These are phyloP conservation scores for Rhodamnia argentea DNA, from an alignment of 345 rosid species.

Conservation along the genomic window DNA sequence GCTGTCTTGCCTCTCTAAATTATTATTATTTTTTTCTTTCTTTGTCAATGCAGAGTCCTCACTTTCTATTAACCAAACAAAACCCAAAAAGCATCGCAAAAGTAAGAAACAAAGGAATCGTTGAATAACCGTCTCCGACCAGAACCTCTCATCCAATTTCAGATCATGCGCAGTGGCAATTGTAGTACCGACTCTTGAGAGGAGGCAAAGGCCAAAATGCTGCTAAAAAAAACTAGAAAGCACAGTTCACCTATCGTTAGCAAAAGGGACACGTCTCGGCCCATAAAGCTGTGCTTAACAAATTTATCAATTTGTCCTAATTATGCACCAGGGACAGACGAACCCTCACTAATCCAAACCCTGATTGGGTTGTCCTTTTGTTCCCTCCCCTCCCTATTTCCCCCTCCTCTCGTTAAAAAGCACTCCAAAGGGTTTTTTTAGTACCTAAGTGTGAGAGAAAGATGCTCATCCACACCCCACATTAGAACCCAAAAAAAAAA, in stretches of 20 bases:
- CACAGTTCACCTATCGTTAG: not conserved
- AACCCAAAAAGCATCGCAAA: not conserved
- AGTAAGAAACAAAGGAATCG: not conserved
- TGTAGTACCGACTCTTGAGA: not conserved
- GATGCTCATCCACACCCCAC: slow-evolving; percentile 32
- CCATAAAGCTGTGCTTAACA: slow-evolving; percentile 29
- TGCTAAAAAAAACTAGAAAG: no score
- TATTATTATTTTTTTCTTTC: not conserved
- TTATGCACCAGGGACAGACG: slow-evolving; percentile 20
- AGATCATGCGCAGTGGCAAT: not conserved
- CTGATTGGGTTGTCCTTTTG: slow-evolving; percentile 40
- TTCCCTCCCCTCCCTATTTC: not conserved
- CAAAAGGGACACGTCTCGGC: slow-evolving; percentile 37
- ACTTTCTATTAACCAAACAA: not conserved
- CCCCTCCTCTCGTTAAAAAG: not conserved
- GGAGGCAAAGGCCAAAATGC: not conserved
- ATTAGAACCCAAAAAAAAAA: not conserved
- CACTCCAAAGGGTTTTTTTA: not conserved
- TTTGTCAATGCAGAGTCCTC: not conserved
- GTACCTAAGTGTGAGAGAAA: not conserved
- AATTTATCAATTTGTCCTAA: not conserved
- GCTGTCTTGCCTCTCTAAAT: not conserved
- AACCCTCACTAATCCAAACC: slow-evolving; percentile 30
- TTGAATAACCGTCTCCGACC: not conserved
- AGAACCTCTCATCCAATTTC: not conserved